Base-by-base conservation (phyloP, 306 rosid species). In the Mimosa pudica region DNA sequence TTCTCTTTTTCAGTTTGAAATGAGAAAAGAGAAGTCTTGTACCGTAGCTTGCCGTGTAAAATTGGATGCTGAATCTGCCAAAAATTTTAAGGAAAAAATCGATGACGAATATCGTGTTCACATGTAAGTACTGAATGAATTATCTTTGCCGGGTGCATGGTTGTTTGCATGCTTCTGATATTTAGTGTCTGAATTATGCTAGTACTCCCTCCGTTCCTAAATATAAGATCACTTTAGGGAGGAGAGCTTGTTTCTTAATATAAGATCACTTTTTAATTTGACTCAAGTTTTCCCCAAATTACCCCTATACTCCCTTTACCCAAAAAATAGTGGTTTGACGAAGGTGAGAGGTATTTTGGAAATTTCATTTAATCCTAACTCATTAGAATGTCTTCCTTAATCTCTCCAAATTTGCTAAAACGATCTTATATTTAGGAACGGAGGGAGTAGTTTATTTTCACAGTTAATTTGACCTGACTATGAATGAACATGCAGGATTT, bases 11-110 rank as follows among this genome's bases (percentile, higher is more conserved):
- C 86, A 90, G 94, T 90, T 88, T 85, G 77, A 87, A 84, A 90
- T 90, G 94, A 85, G 92, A 86, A 88, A 83, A 86, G 91, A 84
- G 71, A 75, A 82, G 82, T 82, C 92, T 20, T 90, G 94, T 70
- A 86, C 83, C 2, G 92, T 87, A 5, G 90, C 83, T 36, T 88
- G 94, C 81, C 86, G 41, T 24, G 61, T 0, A 9, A 82, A 73
- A 8, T 90, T 90, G 51, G 75, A 85, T 79, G 89, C 86, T 61
- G 92, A 85, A 77, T 14, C 94, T 82, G 90, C 94, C 36, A 86
- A 85, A 73, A 83, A 80, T 82, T 90, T 90, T 38, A 90, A 87
- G 89, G 94, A 88, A 78, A 90, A 90, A 87, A 90, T 90, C n/a
- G 82, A 88, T 69, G 92, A 90, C 41, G 85, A 88, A 77, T 90